Percentiles rank a stretch among this genome's conserved stretches.
phyloP scores from a whole-genome alignment of 2,329 filamentous ascomycete species.

The Aspergillus sp. region DNA sequence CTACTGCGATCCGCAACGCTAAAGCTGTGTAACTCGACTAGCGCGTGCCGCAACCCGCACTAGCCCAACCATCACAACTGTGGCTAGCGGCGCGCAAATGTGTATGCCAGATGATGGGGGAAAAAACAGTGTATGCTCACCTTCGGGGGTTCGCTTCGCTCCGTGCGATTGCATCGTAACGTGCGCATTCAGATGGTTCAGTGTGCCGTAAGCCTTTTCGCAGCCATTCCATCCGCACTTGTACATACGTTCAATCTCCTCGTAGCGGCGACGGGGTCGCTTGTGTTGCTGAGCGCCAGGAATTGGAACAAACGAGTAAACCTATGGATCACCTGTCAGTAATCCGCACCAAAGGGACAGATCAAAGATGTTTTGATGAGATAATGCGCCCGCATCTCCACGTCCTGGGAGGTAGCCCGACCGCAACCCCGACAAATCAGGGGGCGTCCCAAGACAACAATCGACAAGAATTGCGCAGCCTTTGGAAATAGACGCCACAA shows the following conservation, averaged over 20 bases:
- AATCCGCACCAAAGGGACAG: constrained; percentile 19
- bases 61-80: constrained; percentile 46
- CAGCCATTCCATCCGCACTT: constrained; percentile 99
- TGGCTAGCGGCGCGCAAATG: constrained; percentile 35
- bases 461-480: constrained; percentile 31
- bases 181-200: constrained; percentile 97
- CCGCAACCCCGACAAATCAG: constrained; percentile 21
- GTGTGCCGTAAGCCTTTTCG: constrained; percentile 96
- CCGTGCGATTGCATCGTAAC: constrained; percentile 99
- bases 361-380: constrained; percentile 19
- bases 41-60: constrained; percentile 39
- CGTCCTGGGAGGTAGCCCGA: constrained; percentile 23
- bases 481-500: constrained; percentile 35
- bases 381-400: constrained; percentile 26
- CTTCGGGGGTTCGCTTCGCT: constrained; percentile 92
- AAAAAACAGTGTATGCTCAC: constrained; percentile 59
- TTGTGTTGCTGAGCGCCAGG: constrained; percentile 97
- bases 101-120: constrained; percentile 10
- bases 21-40: constrained; percentile 55
- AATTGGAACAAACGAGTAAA: constrained; percentile 97
- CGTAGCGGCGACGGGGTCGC: constrained; percentile 87
- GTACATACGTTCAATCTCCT: constrained; percentile 99
- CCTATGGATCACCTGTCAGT: constrained; percentile 57
- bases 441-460: constrained; percentile 36
- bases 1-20: constrained; percentile 59